phyloP scores from a whole-genome alignment of 164 flowering plant species.

The Litsea cubeba region DNA sequence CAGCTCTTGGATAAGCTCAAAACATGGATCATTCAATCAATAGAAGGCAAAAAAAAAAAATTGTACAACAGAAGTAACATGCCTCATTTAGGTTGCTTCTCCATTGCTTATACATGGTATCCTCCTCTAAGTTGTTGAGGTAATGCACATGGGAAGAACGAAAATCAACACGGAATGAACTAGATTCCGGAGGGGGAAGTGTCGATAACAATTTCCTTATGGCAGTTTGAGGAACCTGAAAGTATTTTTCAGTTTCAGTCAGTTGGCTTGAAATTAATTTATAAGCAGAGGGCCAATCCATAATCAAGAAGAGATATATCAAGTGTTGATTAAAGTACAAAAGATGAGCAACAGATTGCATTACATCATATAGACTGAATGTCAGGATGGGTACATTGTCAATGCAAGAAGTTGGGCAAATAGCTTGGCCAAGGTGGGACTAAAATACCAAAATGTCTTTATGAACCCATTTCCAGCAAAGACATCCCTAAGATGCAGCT shows the following conservation, averaged over 20 bases:
- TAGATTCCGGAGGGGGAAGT: constrained; percentile 60
- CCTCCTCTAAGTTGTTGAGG: constrained; percentile 95
- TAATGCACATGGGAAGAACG: constrained; percentile 88
- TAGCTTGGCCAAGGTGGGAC: neutral
- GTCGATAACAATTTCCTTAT: constrained; percentile 57
- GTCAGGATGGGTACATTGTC: neutral
- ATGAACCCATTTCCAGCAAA: too few relatives aligned
- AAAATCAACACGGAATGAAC: constrained; percentile 71
- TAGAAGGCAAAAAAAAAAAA: neutral
- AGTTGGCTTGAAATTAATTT: neutral
- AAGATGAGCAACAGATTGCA: neutral
- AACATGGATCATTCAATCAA: neutral
- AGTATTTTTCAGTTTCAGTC: constrained; percentile 9
- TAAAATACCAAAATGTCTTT: too few relatives aligned
- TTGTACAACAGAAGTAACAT: neutral
- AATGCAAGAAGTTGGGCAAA: neutral
- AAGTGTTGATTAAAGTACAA: neutral
- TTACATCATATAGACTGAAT: neutral
- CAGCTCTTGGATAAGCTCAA: too few relatives aligned
- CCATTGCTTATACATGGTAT: constrained; percentile 86
- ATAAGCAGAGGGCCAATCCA: neutral
- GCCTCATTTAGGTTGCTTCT: constrained; percentile 93
- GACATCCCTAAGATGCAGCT: too few relatives aligned
- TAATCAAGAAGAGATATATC: neutral
- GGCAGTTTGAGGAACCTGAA: constrained; percentile 67